Percentiles rank a stretch among this genome's conserved stretches.
These are phyloP conservation scores for Tremella yokohamensis DNA, from an alignment of 768 basidiomycete genomes.

Conservation along the genomic window DNA sequence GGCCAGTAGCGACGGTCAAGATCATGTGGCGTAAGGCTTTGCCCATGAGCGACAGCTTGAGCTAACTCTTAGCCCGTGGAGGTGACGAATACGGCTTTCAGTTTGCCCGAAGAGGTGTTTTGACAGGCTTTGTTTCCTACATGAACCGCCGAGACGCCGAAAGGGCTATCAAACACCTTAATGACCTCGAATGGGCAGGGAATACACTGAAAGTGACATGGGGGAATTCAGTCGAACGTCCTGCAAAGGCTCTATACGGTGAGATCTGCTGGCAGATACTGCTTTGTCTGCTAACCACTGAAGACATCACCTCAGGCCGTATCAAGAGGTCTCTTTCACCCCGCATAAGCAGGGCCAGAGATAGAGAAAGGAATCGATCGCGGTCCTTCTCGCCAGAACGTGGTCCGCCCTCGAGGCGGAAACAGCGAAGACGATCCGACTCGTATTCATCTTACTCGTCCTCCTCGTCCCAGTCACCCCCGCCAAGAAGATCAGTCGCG, in stretches of 20 bases:
- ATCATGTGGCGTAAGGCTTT: constrained; percentile 88
- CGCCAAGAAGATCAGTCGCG: constrained; percentile 24
- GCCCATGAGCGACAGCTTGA: too few species aligned
- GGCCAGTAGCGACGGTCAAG: constrained; percentile 71
- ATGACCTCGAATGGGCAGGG: constrained; percentile 94
- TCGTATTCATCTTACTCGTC: constrained; percentile 17
- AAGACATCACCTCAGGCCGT: constrained; percentile 1
- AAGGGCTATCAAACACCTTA: constrained; percentile 76
- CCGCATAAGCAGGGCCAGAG: background rate
- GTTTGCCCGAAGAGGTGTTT: constrained; percentile 62
- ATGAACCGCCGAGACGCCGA: constrained; percentile 94
- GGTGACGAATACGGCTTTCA: constrained; percentile 62
- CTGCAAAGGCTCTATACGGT: constrained; percentile 71
- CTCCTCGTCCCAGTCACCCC: constrained; percentile 47
- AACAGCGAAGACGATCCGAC: constrained; percentile 29
- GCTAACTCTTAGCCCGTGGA: constrained; percentile 55
- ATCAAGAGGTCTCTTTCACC: constrained; percentile 15
- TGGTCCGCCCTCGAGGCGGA: background rate
- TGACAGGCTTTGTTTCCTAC: constrained; percentile 95
- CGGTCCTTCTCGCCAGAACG: background rate
- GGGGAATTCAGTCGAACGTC: constrained; percentile 93
- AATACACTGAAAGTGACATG: constrained; percentile 82
- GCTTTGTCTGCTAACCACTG: background rate
- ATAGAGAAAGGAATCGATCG: constrained; percentile 3
- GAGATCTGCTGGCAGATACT: constrained; percentile 21